Conservation (phyloP, 257 asterid genomes). For the Solanum tarijense region DNA sequence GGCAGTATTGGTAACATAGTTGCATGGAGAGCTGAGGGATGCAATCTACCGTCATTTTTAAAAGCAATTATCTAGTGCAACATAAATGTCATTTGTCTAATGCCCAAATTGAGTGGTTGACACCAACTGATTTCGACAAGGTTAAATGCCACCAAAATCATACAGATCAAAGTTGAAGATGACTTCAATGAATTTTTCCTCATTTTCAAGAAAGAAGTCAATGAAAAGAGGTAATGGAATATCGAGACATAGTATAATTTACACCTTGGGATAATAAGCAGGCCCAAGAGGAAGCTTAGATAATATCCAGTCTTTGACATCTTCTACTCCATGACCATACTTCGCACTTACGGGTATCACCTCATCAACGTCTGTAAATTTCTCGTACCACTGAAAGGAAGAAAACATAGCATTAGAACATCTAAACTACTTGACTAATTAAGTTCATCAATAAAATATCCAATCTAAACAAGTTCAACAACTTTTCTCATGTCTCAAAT, state of each 20-base stretch:
- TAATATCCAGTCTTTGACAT: conserved; percentile 89
- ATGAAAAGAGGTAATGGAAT: background rate
- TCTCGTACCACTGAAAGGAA: conserved; percentile 86
- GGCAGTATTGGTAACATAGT: background rate
- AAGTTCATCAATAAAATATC: background rate
- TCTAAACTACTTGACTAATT: background rate
- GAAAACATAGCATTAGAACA: background rate
- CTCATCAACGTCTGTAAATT: conserved; percentile 79
- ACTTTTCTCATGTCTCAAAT: background rate
- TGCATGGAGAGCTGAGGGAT: background rate
- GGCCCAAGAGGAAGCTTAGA: conserved; percentile 88
- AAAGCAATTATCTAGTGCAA: background rate
- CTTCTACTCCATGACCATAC: conserved; percentile 93
- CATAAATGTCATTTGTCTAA: background rate
- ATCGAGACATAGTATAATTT: background rate
- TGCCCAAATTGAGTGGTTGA: background rate
- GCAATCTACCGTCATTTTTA: background rate
- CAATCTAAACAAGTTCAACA: background rate
- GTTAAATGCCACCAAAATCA: background rate
- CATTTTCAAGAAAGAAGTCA: background rate
- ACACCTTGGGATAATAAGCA: conserved; percentile 89
- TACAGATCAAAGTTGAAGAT: background rate
- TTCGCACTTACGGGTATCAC: conserved; percentile 98
- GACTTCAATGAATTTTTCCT: background rate
- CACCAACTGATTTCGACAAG: background rate